phyloP scores from a whole-genome alignment of 768 basidiomycete genomes.

The Baorangia bicolor region DNA sequence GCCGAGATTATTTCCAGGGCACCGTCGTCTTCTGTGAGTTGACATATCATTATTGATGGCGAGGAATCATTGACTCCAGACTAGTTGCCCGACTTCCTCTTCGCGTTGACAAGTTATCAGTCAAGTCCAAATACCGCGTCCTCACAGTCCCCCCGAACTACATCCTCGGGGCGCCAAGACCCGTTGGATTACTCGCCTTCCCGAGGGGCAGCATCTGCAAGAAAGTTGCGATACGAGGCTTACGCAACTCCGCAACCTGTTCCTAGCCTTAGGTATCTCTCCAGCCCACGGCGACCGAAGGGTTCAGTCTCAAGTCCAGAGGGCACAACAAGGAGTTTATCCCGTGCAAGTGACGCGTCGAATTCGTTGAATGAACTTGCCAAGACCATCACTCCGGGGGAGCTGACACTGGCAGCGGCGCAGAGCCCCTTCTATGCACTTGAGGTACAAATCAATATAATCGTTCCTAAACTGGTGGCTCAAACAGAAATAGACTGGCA shows the following conservation, averaged over 20 bases:
- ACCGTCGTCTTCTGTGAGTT: conserved; percentile 55
- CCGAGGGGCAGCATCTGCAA: conserved; percentile 33
- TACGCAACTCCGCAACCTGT: conserved; percentile 62
- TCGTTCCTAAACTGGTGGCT: not conserved
- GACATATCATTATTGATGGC: not conserved
- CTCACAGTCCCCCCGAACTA: conserved; percentile 8
- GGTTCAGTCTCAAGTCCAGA: conserved; percentile 39
- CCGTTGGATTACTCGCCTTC: conserved; percentile 19
- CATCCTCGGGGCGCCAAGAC: conserved; percentile 17
- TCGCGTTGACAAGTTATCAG: conserved; percentile 44
- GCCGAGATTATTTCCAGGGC: conserved; percentile 47
- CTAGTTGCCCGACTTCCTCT: conserved; percentile 73
- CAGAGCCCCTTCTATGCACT: conserved; percentile 11
- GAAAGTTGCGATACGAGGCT: conserved; percentile 64
- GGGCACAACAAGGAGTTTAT: conserved; percentile 33
- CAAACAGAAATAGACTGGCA: conserved; percentile 10
- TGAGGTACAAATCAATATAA: conserved; percentile 19
- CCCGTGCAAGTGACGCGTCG: conserved; percentile 21
- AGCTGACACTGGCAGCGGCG: conserved; percentile 28
- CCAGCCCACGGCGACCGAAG: conserved; percentile 31
- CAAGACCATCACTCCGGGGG: conserved; percentile 32
- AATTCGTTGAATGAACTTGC: conserved; percentile 27
- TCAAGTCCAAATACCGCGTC: conserved; percentile 1
- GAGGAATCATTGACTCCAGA: conserved; percentile 3
- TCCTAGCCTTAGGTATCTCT: conserved; percentile 40